phyloP scores from a whole-genome alignment of 441 rosid species.

The Populus trichocarpa region DNA sequence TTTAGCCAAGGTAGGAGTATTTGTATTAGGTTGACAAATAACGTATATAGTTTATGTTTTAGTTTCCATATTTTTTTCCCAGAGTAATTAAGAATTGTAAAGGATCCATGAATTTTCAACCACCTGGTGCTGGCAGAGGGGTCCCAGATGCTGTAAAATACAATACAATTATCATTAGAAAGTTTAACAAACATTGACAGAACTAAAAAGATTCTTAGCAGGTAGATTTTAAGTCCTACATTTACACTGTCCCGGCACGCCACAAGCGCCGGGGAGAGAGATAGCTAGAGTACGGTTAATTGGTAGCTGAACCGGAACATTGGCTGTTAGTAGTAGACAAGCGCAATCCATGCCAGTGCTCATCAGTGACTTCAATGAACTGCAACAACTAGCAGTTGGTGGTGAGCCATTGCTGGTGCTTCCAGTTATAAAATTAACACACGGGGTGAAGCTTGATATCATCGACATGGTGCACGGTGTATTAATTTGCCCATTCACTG shows the following conservation, averaged over 20 bases:
- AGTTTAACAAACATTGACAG: background rate
- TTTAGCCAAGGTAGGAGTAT: no score
- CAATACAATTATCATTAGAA: conserved; percentile 16
- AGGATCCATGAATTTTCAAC: background rate
- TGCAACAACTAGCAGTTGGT: conserved; percentile 2
- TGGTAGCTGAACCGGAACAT: conserved; percentile 7
- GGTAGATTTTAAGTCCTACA: conserved; percentile 26
- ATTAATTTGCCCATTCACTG: conserved; percentile 6
- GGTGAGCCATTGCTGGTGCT: background rate
- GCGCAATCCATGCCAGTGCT: background rate
- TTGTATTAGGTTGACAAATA: background rate
- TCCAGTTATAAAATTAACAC: background rate
- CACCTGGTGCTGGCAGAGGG: conserved; percentile 85
- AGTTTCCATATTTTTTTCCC: background rate
- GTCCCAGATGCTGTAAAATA: conserved; percentile 58
- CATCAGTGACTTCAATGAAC: background rate
- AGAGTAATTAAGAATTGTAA: background rate
- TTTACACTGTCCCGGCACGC: conserved; percentile 65
- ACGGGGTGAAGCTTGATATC: conserved; percentile 11
- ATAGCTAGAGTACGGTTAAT: conserved; percentile 3
- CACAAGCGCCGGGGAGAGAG: conserved; percentile 15
- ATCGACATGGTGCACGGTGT: background rate
- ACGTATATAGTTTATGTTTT: background rate
- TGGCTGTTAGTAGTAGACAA: conserved; percentile 2
- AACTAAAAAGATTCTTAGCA: background rate